Evolutionary conservation across 2,329 filamentous ascomycete genomes (phyloP), one percentile per base, ranked within the genome.

Genomic region (Sordariomycetes sp.): DNA sequence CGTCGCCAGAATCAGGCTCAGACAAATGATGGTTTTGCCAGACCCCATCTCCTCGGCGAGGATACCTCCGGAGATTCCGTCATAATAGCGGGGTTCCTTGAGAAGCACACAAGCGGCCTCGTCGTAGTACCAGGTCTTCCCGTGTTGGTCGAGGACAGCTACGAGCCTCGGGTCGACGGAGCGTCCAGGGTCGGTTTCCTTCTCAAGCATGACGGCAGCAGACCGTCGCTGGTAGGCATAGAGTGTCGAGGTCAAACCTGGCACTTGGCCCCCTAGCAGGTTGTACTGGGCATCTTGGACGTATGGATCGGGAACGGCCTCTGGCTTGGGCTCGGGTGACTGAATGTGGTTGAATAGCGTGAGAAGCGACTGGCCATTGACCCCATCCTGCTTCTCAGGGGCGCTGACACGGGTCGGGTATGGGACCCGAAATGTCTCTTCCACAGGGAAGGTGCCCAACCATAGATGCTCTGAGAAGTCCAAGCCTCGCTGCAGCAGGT

Each of bases 1-100:
- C 0, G 90, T 96, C 2, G 90, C 86, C 28, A 95, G 75, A 46
- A 97, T 85, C 2, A 90, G 73, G 7, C 87, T 79, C 20, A 97
- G 73, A 62, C 88, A 93, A 12, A 97, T 96, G 28, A 97, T 72
- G 0, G 93, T 97, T 73, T 97, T 97, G 0, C 93, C 92, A 0
- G 81, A 74, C 6, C 87, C 87, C 88, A 92, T 92, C 62, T 89
- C 86, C 66, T 94, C 89, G 0, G 88, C 88, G 16, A 91, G 73
- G 16, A 93, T 87, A 2, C 91, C 93, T 37, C 92, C 91, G 59
- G 80, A 78, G 5, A 86, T 80, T 28, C 83, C 79, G 52, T 94
- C 90, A 64, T 93, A 96, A 60, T 82, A 81, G 2, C 80, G 79
- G 12, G 88, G 85, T n/a, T 87, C 81, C 40, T 76, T 76, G 0